phyloP scores from a whole-genome alignment of 2,329 filamentous ascomycete species.

The Diaporthe batatas region DNA sequence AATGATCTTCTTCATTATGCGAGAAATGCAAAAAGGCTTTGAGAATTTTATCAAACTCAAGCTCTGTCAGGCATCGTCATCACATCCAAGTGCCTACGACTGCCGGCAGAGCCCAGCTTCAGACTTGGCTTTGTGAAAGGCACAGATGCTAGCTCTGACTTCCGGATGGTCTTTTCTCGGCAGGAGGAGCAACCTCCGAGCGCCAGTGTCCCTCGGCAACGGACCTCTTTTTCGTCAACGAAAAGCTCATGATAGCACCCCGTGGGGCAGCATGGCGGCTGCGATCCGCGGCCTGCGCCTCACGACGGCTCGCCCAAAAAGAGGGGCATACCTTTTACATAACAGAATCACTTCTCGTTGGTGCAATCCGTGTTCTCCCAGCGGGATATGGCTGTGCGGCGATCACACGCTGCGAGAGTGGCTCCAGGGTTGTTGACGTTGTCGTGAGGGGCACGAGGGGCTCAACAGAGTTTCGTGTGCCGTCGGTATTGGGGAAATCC shows the following conservation, averaged over 20 bases:
- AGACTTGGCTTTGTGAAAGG: background rate
- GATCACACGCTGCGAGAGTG: slow-evolving; percentile 26
- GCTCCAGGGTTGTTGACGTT: slow-evolving; percentile 18
- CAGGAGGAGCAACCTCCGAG: slow-evolving; percentile 1
- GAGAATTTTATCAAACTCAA: background rate
- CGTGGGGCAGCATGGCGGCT: background rate
- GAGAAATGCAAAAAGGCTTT: background rate
- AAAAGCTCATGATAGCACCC: slow-evolving; percentile 26
- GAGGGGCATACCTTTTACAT: slow-evolving; percentile 20
- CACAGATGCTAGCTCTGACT: slow-evolving; percentile 1
- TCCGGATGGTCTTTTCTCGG: background rate
- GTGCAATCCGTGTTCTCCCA: slow-evolving; percentile 12
- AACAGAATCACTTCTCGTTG: slow-evolving; percentile 18
- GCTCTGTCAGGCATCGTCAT: background rate
- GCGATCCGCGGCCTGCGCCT: slow-evolving; percentile 24
- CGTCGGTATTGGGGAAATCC: slow-evolving; percentile 26
- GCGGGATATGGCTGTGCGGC: slow-evolving; percentile 31
- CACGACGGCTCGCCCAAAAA: background rate
- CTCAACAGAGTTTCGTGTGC: slow-evolving; percentile 15
- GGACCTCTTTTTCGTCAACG: background rate
- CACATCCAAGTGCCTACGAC: background rate
- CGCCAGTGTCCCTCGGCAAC: slow-evolving; percentile 21
- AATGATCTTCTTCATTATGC: background rate
- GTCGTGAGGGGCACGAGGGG: slow-evolving; percentile 23
- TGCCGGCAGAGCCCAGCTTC: slow-evolving; percentile 1